A percentile compares a stretch with the other conserved stretches of the same genome.
Conservation (phyloP, 306 rosid species). For the cucumber (Cucumis sativus) region Cucumber_9930_V3 NC_026656.2:18538501-18539000, state of each 20-base stretch:
- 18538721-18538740: conserved; percentile 27
- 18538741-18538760: conserved; percentile 17
- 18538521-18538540: too few relatives aligned
- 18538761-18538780: conserved; percentile 24
- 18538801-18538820: conserved; percentile 11
- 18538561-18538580: too few relatives aligned
- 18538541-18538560: background rate
- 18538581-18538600: conserved; percentile 21
- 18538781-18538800: conserved; percentile 20
- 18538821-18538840: conserved; percentile 14
- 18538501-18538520: background rate
- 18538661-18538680: conserved; percentile 18
- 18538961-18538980: too few relatives aligned
- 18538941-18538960: background rate
- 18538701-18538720: conserved; percentile 15
- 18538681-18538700: conserved; percentile 11
- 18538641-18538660: conserved; percentile 21
- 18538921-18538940: background rate
- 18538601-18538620: conserved; percentile 13
- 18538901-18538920: background rate
- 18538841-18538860: conserved; percentile 13
- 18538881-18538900: conserved; percentile 4
- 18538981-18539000: too few relatives aligned
- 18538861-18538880: conserved; percentile 23
- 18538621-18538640: conserved; percentile 16